Conservation (phyloP, 192 early-diverging fungal species). For the Thoreauomyces humboldtii region DNA sequence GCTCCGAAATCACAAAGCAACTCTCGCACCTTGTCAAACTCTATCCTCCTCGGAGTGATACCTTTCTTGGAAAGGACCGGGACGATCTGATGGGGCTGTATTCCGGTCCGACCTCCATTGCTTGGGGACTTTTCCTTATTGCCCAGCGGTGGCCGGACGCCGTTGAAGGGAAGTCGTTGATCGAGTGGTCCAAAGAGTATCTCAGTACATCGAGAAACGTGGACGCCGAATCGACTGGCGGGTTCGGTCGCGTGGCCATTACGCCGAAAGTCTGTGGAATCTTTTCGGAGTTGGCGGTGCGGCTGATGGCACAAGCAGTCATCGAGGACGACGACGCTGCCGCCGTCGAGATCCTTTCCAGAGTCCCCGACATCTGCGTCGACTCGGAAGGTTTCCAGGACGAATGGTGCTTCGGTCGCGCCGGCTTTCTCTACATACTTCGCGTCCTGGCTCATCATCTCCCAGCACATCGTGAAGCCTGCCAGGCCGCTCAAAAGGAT, state of each 20-base stretch:
- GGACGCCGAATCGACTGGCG: not conserved
- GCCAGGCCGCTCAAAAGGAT: not conserved
- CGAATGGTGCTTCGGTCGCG: not conserved
- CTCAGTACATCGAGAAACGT: not conserved
- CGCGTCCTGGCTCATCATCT: not conserved
- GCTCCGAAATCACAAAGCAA: not conserved
- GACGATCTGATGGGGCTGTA: not conserved
- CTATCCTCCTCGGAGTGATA: not conserved
- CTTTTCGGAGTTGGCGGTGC: not conserved
- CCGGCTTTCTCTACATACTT: not conserved
- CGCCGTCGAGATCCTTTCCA: not conserved
- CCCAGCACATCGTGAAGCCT: not conserved
- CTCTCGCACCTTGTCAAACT: not conserved
- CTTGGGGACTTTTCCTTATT: not conserved
- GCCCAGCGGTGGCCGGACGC: not conserved
- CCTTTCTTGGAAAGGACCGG: not conserved
- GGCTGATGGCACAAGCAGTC: not conserved
- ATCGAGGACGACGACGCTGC: constrained; percentile 1
- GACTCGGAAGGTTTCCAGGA: not conserved
- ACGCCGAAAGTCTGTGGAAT: not conserved
- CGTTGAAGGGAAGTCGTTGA: not conserved
- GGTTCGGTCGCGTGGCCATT: not conserved
- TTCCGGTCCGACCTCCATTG: not conserved
- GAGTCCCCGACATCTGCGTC: not conserved
- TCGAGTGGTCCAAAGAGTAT: not conserved